Base-by-base conservation (phyloP, 139 green algal species). In the Mesotaenium endlicherianum region DNA sequence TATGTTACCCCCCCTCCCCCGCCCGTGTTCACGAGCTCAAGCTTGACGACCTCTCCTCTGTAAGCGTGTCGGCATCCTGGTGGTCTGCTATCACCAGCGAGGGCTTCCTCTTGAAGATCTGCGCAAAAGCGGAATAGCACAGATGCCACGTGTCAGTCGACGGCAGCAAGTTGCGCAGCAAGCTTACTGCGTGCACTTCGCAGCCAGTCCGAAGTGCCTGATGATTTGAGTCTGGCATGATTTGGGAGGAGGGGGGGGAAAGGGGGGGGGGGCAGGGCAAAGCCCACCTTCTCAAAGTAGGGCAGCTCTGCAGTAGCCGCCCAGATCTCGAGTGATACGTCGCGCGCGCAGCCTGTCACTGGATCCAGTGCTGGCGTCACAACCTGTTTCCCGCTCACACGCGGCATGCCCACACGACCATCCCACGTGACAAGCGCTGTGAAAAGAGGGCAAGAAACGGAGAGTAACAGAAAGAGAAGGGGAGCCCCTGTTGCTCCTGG, bases 291-390 rank as follows among this genome's bases (percentile, higher is more conserved):
- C 3, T 64, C 30, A 40, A 85, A 85, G 78, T 79, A 85, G 0
- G 59, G 36, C 4, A 79, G 78, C 86, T 90, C 86, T 5, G 67
- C 38, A 45, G n/a, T n/a, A 36, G 75, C 82, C 0, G 86, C 86
- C 86, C 86, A 90, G 36, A 88, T 47, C 82, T 90, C 86, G 16
- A 90, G 60, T 8, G 75, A 80, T 5, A 90, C 82, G 70, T 90
- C 86, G 14, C 40, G 26, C 5, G 50, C 3, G 8, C 17, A 17
- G 26, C 76, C 67, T 40, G 77, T 76, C 26, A 6, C 71, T 16
- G 40, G 40, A 16, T 89, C 81, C 68, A 50, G 34, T 39, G 31
- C 45, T 6, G 81, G 86, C 36, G 50, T 67, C 20, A 83, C 55
- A 11, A 31, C 75, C 45, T 88, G 68, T 31, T n/a, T n/a, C n/a